phyloP scores from a whole-genome alignment of 2,329 filamentous ascomycete species.

The Fusarium beomiforme region DNA sequence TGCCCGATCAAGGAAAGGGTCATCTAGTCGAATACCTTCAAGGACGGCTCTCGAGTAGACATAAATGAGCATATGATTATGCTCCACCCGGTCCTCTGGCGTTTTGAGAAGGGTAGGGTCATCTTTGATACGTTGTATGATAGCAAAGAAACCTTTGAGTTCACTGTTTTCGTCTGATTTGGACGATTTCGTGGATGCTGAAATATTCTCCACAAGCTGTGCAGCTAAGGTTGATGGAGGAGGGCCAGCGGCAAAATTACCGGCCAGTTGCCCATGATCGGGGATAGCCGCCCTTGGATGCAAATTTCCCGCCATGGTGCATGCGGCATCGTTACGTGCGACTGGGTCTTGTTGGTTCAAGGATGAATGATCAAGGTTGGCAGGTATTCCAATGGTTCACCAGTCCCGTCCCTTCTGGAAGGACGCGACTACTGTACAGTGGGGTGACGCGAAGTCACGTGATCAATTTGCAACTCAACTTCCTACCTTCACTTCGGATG shows the following conservation, averaged over 20 bases:
- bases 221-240: constrained; percentile 87
- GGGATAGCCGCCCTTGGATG: constrained; percentile 29
- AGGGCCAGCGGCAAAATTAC: constrained; percentile 42
- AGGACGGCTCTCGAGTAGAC: constrained; percentile 84
- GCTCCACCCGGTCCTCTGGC: constrained; percentile 72
- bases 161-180: constrained; percentile 75
- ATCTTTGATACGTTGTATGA: constrained; percentile 65
- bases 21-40: constrained; percentile 72
- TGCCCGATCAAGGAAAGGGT: constrained; percentile 70
- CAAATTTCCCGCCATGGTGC: constrained; percentile 44
- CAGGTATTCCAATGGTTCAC: not conserved
- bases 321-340: constrained; percentile 38
- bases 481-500: no score
- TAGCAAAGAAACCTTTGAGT: constrained; percentile 74
- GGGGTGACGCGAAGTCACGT: constrained; percentile 40
- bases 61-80: constrained; percentile 87
- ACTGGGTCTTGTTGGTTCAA: constrained; percentile 2
- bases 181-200: constrained; percentile 69
- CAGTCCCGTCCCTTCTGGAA: not conserved
- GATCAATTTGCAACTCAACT: not conserved
- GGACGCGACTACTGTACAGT: constrained; percentile 32
- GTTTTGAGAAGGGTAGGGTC: constrained; percentile 65
- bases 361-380: not conserved
- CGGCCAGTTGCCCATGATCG: constrained; percentile 30
- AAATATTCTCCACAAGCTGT: constrained; percentile 84